Conservation (phyloP, 1,284 basidiomycete genomes). For the Moesziomyces sp. region DNA sequence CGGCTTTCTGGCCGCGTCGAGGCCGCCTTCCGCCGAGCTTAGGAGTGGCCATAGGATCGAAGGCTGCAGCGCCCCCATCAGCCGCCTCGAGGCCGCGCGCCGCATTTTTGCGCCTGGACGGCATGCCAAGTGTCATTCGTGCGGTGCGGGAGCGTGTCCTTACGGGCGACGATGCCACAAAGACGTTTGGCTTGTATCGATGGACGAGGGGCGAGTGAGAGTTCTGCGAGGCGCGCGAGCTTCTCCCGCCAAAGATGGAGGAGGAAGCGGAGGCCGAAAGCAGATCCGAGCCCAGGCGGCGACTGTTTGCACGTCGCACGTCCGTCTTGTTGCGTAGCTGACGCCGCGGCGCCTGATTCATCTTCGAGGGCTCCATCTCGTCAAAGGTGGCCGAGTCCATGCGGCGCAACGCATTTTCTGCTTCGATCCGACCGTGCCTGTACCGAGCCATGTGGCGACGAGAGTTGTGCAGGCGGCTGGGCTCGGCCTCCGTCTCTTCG, state of each 20-base stretch:
- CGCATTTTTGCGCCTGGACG: conserved; percentile 17
- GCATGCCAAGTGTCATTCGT: conserved; percentile 15
- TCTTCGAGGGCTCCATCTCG: conserved; percentile 29
- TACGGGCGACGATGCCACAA: conserved; percentile 52
- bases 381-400: conserved; percentile 51
- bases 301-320: conserved; percentile 10
- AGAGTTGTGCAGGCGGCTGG: neutral
- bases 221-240: conserved; percentile 35
- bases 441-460: conserved; percentile 7
- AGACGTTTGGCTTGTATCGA: conserved; percentile 31
- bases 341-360: conserved; percentile 18
- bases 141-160: conserved; percentile 41
- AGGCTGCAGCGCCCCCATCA: conserved; percentile 12
- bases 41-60: conserved; percentile 35
- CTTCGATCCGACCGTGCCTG: conserved; percentile 1
- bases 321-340: conserved; percentile 27
- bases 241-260: conserved; percentile 38
- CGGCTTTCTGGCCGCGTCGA: conserved; percentile 24
- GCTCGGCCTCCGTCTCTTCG: conserved; percentile 59
- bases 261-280: conserved; percentile 40
- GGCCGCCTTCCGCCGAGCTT: conserved; percentile 23
- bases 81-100: conserved; percentile 10
- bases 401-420: conserved; percentile 18
- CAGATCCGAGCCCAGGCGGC: conserved; percentile 30
- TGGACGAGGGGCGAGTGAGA: conserved; percentile 31